phyloP scores from a whole-genome alignment of 345 rosid genomes.

The Rhodomyrtus tomentosa region DNA sequence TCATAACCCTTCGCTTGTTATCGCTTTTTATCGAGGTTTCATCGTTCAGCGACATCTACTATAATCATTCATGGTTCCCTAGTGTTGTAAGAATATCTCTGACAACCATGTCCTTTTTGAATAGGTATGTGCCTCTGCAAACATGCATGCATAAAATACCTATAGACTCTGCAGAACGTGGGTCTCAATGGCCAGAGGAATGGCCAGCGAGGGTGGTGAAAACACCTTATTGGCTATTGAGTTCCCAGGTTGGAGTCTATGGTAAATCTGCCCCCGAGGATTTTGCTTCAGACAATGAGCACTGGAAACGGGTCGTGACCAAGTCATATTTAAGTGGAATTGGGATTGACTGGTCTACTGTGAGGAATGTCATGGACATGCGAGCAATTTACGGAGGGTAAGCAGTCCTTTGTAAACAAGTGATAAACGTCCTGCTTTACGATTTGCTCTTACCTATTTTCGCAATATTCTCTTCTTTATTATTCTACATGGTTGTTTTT shows the following conservation, averaged over 20 bases:
- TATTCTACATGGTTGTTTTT: conserved; percentile 5
- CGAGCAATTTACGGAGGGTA: conserved; percentile 93
- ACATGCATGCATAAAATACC: conserved; percentile 88
- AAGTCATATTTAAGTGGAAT: conserved; percentile 72
- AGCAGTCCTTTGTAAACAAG: conserved; percentile 2
- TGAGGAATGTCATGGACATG: conserved; percentile 98
- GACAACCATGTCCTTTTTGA: background rate
- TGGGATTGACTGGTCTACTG: conserved; percentile 77
- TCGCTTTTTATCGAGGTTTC: background rate
- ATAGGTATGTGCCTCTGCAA: conserved; percentile 81
- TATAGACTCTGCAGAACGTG: conserved; percentile 44
- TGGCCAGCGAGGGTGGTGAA: conserved; percentile 85
- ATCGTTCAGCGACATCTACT: background rate
- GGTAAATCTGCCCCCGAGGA: conserved; percentile 92
- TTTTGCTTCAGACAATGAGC: conserved; percentile 60
- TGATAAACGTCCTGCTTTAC: background rate
- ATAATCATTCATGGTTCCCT: background rate
- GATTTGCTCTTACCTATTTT: background rate
- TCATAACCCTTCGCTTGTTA: background rate
- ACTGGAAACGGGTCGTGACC: conserved; percentile 86
- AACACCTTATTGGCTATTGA: conserved; percentile 77
- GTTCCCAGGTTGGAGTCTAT: conserved; percentile 81
- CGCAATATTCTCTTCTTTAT: background rate
- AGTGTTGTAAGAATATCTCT: background rate
- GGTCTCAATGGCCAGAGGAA: conserved; percentile 89